Conservation (phyloP, 179 eudicot species). For the Actinidia polygama region DNA sequence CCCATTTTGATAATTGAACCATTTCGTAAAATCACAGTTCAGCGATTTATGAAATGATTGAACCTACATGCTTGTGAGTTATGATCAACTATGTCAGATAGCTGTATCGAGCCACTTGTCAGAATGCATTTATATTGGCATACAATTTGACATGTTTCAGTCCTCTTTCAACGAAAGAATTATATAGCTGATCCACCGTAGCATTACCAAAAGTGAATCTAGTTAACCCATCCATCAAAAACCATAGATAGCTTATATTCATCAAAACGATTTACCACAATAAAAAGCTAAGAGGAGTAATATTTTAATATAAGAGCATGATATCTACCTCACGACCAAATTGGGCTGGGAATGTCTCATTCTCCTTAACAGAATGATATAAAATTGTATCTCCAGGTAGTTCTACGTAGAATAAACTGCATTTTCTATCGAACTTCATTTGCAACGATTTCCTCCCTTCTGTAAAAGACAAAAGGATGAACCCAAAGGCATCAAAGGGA, state of each 20-base stretch:
- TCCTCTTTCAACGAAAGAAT: background rate
- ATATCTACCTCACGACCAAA: constrained; percentile 93
- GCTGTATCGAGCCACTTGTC: background rate
- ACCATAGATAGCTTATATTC: background rate
- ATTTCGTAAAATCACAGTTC: background rate
- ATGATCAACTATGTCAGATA: too few species aligned
- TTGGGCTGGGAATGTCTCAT: constrained; percentile 81
- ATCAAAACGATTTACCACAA: background rate
- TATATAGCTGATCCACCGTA: constrained; percentile 10
- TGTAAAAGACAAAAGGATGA: constrained; percentile 20
- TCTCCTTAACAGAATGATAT: constrained; percentile 71
- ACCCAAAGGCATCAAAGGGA: background rate
- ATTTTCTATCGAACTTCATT: constrained; percentile 52
- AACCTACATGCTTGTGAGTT: background rate
- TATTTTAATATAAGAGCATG: constrained; percentile 3
- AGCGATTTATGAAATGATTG: background rate
- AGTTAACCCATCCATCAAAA: background rate
- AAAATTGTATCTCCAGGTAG: constrained; percentile 79
- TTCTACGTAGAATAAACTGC: constrained; percentile 86
- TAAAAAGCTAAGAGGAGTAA: background rate
- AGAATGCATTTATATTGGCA: background rate
- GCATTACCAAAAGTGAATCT: background rate
- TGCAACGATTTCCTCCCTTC: constrained; percentile 59
- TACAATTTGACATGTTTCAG: background rate
- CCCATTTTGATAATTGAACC: background rate